Percentiles rank a stretch among this genome's conserved stretches.
Conservation (phyloP, 1,284 basidiomycete species). For the Ustilago lituana region DNA sequence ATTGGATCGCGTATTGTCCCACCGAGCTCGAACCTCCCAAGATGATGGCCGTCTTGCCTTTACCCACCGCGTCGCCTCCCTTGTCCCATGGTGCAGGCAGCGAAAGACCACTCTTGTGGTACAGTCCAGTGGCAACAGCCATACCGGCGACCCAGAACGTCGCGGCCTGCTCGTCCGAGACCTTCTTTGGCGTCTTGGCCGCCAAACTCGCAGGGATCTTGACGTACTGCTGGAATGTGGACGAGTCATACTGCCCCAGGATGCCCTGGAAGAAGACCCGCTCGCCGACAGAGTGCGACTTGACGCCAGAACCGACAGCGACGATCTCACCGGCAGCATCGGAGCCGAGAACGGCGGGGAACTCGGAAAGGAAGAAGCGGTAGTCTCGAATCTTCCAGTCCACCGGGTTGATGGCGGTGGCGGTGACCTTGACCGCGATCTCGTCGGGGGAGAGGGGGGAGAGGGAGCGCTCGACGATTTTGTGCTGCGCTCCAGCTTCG, state of each 20-base stretch:
- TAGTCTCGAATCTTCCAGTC: conserved; percentile 58
- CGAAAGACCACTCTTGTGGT: conserved; percentile 36
- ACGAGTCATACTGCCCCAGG: conserved; percentile 34
- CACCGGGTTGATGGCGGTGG: conserved; percentile 58
- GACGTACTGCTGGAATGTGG: conserved; percentile 56
- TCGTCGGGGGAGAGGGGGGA: conserved; percentile 32
- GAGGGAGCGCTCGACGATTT: conserved; percentile 28
- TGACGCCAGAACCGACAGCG: conserved; percentile 30
- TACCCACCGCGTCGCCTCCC: conserved; percentile 32
- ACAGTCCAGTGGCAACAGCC: conserved; percentile 41
- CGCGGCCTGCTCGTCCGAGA: conserved; percentile 53
- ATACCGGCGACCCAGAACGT: conserved; percentile 50
- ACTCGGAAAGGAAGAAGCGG: conserved; percentile 33
- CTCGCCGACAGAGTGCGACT: conserved; percentile 38
- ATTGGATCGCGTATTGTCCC: conserved; percentile 58
- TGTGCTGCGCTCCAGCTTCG: conserved; percentile 31
- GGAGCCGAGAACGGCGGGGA: conserved; percentile 49
- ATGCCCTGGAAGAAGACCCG: conserved; percentile 62
- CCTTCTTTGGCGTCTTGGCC: conserved; percentile 42
- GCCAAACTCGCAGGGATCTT: conserved; percentile 47
- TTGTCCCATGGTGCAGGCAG: conserved; percentile 50
- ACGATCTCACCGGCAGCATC: conserved; percentile 54
- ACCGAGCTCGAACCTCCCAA: conserved; percentile 44
- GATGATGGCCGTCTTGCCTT: conserved; percentile 51
- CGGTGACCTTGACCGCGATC: conserved; percentile 46